phyloP scores from a whole-genome alignment of 2,329 filamentous ascomycete species.

The Dactylellina haptotyla region DNA sequence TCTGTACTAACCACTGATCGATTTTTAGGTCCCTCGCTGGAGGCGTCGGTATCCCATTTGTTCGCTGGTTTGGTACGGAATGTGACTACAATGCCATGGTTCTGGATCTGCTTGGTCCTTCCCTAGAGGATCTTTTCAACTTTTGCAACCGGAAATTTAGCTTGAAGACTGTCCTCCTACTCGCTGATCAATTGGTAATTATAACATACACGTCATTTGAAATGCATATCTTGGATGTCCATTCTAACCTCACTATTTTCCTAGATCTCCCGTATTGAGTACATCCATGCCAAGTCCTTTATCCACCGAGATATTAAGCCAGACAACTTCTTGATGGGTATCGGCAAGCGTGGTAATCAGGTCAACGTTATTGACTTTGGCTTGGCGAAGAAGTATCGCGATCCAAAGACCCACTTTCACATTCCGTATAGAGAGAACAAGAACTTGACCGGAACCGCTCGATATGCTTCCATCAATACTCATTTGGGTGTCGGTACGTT shows the following conservation, averaged over 20 bases:
- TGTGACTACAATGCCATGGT: constrained; percentile 99
- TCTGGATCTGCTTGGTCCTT: constrained; percentile 92
- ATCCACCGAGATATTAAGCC: constrained; percentile 99
- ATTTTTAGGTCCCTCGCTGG: constrained; percentile 81
- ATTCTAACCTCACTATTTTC: constrained; percentile 8
- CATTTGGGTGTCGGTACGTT: constrained; percentile 87
- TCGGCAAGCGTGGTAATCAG: constrained; percentile 98
- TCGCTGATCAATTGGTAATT: constrained; percentile 81
- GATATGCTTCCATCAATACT: constrained; percentile 99
- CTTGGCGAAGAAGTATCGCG: constrained; percentile 98
- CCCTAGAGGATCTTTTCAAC: constrained; percentile 98
- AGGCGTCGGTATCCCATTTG: constrained; percentile 96
- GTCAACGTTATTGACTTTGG: constrained; percentile 99
- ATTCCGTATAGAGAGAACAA: constrained; percentile 99
- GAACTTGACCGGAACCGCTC: constrained; percentile 98
- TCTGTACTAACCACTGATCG: constrained; percentile 2
- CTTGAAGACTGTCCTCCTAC: constrained; percentile 93
- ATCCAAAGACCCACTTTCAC: constrained; percentile 99
- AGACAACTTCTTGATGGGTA: constrained; percentile 83
- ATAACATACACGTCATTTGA: neutral
- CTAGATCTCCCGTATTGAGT: constrained; percentile 90
- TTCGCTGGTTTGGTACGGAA: constrained; percentile 99
- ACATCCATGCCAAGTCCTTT: constrained; percentile 99
- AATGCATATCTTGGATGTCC: neutral
- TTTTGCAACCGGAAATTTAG: constrained; percentile 99